Evolutionary conservation across 2,329 filamentous ascomycete species (phyloP).

Genomic region (Scedosporium aurantiacum): DNA sequence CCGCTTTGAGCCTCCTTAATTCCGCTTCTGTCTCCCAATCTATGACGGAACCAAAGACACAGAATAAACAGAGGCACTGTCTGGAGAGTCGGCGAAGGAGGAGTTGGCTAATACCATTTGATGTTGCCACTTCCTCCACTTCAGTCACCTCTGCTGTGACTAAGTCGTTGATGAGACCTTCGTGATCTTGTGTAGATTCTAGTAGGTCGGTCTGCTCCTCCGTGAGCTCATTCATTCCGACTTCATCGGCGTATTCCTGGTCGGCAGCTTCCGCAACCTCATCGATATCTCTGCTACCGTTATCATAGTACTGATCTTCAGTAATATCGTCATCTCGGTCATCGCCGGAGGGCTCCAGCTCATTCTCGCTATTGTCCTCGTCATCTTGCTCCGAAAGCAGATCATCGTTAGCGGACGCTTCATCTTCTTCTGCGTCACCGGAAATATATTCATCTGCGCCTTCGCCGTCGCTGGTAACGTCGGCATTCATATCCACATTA

Average conservation of each 20-base stretch:
- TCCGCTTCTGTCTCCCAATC: neutral
- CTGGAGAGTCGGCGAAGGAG: neutral
- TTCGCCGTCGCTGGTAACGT: slow-evolving; percentile 15
- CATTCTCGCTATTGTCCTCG: slow-evolving; percentile 8
- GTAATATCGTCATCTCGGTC: neutral
- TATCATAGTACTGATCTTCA: slow-evolving; percentile 9
- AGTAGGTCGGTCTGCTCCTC: slow-evolving; percentile 10
- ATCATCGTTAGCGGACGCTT: slow-evolving; percentile 12
- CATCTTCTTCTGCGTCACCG: slow-evolving; percentile 13
- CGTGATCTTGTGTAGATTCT: slow-evolving; percentile 8
- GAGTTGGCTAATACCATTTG: slow-evolving; percentile 4
- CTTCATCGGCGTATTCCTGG: slow-evolving; percentile 16
- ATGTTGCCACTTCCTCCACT: neutral
- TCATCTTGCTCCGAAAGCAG: slow-evolving; percentile 9
- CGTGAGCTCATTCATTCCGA: slow-evolving; percentile 7
- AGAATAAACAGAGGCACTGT: neutral
- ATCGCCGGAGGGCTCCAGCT: slow-evolving; percentile 2
- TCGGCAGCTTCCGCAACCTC: slow-evolving; percentile 11
- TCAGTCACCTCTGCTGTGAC: slow-evolving; percentile 1
- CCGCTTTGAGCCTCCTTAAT: neutral
- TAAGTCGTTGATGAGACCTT: slow-evolving; percentile 7
- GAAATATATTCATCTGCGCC: slow-evolving; percentile 11
- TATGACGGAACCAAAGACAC: neutral
- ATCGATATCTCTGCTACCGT: slow-evolving; percentile 10
- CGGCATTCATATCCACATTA: slow-evolving; percentile 15